Evolutionary conservation across 345 rosid genomes (phyloP), one percentile per base, ranked within the genome.

Genomic region (Murraya paniculata): DNA sequence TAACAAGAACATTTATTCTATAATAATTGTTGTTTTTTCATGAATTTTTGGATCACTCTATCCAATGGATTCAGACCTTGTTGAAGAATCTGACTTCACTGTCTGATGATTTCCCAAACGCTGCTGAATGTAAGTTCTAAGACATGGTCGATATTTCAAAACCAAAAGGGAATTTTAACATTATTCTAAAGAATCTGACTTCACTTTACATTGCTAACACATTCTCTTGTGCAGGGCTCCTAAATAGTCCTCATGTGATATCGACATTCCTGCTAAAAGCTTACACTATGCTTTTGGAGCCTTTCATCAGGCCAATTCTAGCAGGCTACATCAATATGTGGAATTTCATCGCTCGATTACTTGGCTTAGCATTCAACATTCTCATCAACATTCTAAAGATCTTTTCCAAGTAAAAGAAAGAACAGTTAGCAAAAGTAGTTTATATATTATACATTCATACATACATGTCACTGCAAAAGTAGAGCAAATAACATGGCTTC

Each of bases 31-130:
- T 9, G 22, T 30, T 13, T 38, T 53, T 4, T 24, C 3, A 38
- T 13, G 16, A n/a, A 9, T 66, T 76, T 45, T 71, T 31, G 22
- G 28, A 9, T 33, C 2, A 30, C 41, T 16, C 39, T 33, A n/a
- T 48, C 57, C 19, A 33, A 66, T 21, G 35, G 14, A 62, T 78
- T 50, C 87, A 93, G 97, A 82, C 66, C 6, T 71, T 93, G 60
- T 76, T 93, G 76, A 88, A 86, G 84, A 88, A 82, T 68, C 81
- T 88, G 73, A 87, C 90, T 0, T 72, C 84, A 33, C 69, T 93
- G 38, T 90, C 89, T 18, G 98, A 91, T 16, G 91, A 90, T 59
- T 90, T 85, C 85, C 98, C 97, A 27, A 82, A 78, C 18, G 84
- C 82, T 2, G 88, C 95, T 35, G 95, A 89, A 69, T 89, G 93